Base-by-base conservation (phyloP, 805 yeast genomes). In the Wickerhamomyces rabaulensis region DNA sequence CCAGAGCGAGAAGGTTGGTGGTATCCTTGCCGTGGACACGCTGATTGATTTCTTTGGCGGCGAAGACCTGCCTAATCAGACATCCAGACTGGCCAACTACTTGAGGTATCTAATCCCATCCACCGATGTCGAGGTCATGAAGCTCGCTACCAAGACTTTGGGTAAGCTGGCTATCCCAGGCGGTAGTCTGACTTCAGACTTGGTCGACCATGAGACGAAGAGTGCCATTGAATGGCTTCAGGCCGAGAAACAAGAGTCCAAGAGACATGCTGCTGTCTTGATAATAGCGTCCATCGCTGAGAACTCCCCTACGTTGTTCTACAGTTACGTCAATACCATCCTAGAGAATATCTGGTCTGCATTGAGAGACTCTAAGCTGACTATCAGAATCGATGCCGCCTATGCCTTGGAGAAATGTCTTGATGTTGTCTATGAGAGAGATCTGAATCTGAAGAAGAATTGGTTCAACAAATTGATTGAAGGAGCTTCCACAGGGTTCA, bases 141-240 rank as follows among this genome's bases (percentile, higher is more conserved):
- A 80, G 50, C 76, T 82, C 29, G 97, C 98, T 3, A 90, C 96
- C 0, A 76, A 76, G 44, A 88, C 96, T 0, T 71, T 94, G 52
- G 99, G 98, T 12, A 85, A 84, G 58, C 71, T 92, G 53, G 95
- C 97, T 0, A 79, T 82, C 6, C 92, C 95, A 0, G 96, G 96
- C 23, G 94, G 95, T 1, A 81, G 95, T 1, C 67, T 90, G 45
- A 88, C 96, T 0, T 90, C 95, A 1, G 97, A 90, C 43, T 85
- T 92, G 63, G 97, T 94, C 23, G 97, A 92, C 51, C 86, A 80
- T 56, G 97, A 92, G 63, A 94, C 94, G 9, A 87, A 85, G 59
- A 75, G 87, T 42, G 88, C 96, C 36, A 74, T 92, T 43, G 99
- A 94, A 64, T 85, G 97, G 92, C 75, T 92, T 21, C 87, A 88